Evolutionary conservation across 805 yeast species (phyloP).

Genomic region (Lachancea sp.): DNA sequence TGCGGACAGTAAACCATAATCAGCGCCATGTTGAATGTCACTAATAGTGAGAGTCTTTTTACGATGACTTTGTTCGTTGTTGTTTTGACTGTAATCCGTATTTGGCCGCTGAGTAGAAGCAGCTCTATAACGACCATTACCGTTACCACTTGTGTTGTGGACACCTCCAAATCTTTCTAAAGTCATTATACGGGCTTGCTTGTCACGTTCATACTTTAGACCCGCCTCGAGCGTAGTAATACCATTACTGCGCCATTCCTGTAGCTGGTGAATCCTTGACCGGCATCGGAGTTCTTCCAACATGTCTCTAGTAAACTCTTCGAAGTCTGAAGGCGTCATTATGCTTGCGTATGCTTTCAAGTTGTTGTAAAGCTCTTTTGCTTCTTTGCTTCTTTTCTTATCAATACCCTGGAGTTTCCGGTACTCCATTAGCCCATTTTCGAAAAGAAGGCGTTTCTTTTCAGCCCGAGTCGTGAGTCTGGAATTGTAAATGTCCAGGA

Average conservation of each 20-base stretch:
- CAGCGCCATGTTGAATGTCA: conserved; percentile 74
- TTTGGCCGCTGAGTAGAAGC: conserved; percentile 25
- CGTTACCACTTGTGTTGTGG: conserved; percentile 20
- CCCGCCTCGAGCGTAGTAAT: conserved; percentile 80
- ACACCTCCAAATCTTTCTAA: conserved; percentile 45
- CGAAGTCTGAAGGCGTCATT: conserved; percentile 76
- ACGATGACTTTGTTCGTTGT: conserved; percentile 29
- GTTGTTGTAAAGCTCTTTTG: conserved; percentile 69
- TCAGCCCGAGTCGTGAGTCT: conserved; percentile 89
- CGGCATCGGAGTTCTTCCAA: conserved; percentile 73
- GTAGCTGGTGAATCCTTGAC: conserved; percentile 78
- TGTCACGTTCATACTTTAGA: conserved; percentile 80
- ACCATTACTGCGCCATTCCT: conserved; percentile 90
- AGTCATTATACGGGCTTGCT: conserved; percentile 56
- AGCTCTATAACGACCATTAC: conserved; percentile 25
- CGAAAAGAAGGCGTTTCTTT: conserved; percentile 73
- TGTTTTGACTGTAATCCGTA: conserved; percentile 23
- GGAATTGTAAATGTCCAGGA: conserved; percentile 83
- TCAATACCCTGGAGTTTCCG: conserved; percentile 74
- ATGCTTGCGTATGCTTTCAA: conserved; percentile 77
- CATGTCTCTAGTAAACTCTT: conserved; percentile 64
- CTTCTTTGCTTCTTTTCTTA: conserved; percentile 82
- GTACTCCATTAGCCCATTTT: conserved; percentile 76
- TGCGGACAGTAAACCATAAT: conserved; percentile 72
- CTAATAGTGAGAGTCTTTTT: conserved; percentile 44